These are phyloP conservation scores for Euphorbia peplus DNA, from an alignment of 345 rosid species.

Conservation along the genomic window DNA sequence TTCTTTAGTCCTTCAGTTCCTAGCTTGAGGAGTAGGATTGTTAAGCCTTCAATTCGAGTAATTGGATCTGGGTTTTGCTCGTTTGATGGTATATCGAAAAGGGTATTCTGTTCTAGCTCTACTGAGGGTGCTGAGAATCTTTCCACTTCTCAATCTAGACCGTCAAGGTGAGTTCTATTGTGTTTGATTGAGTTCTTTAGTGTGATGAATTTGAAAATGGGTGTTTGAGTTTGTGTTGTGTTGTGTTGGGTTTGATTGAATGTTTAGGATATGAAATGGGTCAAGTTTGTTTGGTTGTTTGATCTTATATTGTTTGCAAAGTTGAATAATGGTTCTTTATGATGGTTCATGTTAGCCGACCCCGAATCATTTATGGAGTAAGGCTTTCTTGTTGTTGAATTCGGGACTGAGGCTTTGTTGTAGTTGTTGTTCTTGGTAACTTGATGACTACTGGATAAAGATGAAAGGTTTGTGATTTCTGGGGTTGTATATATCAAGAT, in stretches of 20 bases:
- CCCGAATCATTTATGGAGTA: too few species aligned
- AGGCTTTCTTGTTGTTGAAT: too few species aligned
- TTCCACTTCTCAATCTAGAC: constrained; percentile 50
- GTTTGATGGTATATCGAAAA: constrained; percentile 32
- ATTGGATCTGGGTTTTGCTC: constrained; percentile 67
- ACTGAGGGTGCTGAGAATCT: constrained; percentile 46
- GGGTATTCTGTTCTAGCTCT: constrained; percentile 58
- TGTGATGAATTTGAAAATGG: neutral
- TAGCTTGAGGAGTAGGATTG: constrained; percentile 36
- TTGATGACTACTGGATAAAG: too few species aligned
- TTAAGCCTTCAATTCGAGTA: constrained; percentile 44
- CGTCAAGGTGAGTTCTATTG: constrained; percentile 45
- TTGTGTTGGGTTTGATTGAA: too few species aligned
- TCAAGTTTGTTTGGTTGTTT: constrained; percentile 2
- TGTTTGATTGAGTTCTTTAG: constrained; percentile 3
- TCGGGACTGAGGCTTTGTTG: too few species aligned
- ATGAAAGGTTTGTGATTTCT: too few species aligned
- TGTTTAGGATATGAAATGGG: too few species aligned
- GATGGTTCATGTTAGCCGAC: neutral
- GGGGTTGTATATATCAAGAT: too few species aligned
- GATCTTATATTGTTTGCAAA: constrained; percentile 1
- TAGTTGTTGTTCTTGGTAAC: too few species aligned
- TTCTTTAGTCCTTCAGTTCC: constrained; percentile 63
- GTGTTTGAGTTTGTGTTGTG: constrained; percentile 15
- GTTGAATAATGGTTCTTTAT: neutral